A percentile compares a stretch with the other conserved stretches of the same genome.
These are phyloP conservation scores for Neofusicoccum parvum DNA, from an alignment of 2,329 filamentous ascomycete species.

Conservation along the genomic window DNA sequence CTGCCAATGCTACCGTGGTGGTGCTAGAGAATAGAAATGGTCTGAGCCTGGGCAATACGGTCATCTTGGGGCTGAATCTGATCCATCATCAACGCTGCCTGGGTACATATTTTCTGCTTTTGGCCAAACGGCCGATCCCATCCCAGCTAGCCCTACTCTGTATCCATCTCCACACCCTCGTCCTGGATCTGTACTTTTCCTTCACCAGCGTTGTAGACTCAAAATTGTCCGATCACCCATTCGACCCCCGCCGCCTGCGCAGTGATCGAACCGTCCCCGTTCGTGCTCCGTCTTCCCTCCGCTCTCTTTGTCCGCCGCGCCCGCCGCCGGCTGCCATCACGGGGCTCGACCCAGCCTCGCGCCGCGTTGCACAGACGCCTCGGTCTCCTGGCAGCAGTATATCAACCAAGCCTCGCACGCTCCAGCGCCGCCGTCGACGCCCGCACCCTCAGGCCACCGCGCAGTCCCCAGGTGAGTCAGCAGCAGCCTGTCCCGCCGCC, in stretches of 20 bases:
- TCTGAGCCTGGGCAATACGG: constrained; percentile 47
- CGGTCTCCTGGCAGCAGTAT: constrained; percentile 10
- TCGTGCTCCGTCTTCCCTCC: not conserved
- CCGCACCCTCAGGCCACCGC: not conserved
- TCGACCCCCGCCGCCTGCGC: not conserved
- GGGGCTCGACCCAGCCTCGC: constrained; percentile 32
- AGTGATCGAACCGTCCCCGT: not conserved
- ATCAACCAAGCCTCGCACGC: constrained; percentile 18
- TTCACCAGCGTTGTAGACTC: constrained; percentile 17
- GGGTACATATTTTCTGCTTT: constrained; percentile 41
- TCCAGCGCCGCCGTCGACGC: not conserved
- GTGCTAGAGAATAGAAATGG: constrained; percentile 46
- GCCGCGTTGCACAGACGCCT: constrained; percentile 34
- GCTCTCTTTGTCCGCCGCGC: not conserved
- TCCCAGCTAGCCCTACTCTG: constrained; percentile 36
- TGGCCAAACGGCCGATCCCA: constrained; percentile 41
- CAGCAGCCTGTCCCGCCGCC: constrained; percentile 1
- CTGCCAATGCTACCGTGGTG: constrained; percentile 48
- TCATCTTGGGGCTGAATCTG: constrained; percentile 49
- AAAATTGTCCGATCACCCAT: constrained; percentile 20
- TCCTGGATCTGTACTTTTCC: constrained; percentile 26
- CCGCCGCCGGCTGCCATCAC: constrained; percentile 33
- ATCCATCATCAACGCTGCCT: constrained; percentile 38
- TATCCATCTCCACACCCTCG: constrained; percentile 30
- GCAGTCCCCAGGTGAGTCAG: constrained; percentile 4